A percentile compares a stretch with the other conserved stretches of the same genome.
These are phyloP conservation scores for Brassica nigra DNA, from an alignment of 345 rosid species.

Conservation along the genomic window DNA sequence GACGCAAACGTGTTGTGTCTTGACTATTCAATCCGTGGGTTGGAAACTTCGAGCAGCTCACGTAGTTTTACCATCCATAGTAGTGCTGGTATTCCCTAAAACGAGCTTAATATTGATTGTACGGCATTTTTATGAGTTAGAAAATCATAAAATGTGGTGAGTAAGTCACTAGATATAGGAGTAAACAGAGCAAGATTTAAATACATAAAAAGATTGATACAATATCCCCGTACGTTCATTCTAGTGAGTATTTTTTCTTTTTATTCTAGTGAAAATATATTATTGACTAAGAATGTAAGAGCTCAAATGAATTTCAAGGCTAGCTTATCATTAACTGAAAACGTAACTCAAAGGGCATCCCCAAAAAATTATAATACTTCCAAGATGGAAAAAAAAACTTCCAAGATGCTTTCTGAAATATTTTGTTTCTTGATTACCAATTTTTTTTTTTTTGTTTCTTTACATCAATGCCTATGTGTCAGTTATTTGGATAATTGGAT, in stretches of 20 bases:
- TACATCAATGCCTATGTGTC: not conserved
- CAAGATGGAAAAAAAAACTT: not conserved
- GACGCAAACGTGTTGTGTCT: slow-evolving; percentile 13
- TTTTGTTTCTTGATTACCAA: not conserved
- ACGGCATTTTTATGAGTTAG: not conserved
- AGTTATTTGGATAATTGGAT: not conserved
- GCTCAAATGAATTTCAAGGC: not conserved
- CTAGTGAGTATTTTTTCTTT: too few relatives aligned
- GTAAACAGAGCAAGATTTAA: not conserved
- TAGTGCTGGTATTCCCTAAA: not conserved
- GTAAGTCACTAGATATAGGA: not conserved
- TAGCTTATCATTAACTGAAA: not conserved
- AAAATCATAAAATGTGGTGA: not conserved
- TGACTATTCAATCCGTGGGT: slow-evolving; percentile 2
- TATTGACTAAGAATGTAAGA: not conserved
- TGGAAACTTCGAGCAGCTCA: not conserved
- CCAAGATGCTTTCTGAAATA: not conserved
- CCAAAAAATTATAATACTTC: not conserved
- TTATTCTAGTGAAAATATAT: not conserved
- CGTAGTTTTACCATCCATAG: not conserved
- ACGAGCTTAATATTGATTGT: not conserved
- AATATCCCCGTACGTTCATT: not conserved
- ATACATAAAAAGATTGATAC: not conserved
- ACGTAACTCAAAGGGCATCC: not conserved
- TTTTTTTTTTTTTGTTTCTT: too few relatives aligned